Evolutionary conservation across 257 asterid genomes (phyloP), one percentile per base, ranked within the genome.

Genomic region (Anisodus tanguticus): DNA sequence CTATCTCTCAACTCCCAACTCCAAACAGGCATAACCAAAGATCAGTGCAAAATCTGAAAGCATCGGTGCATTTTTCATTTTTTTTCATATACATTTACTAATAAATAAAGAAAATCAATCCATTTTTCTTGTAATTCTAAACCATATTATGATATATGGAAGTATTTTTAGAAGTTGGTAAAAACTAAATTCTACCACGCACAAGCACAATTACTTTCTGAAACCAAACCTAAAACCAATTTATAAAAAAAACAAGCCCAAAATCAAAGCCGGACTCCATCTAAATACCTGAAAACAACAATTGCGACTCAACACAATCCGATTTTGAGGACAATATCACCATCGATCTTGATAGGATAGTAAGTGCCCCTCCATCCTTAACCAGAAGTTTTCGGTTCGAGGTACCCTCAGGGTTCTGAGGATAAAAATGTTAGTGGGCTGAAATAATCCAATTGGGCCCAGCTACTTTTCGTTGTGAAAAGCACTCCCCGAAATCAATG

Each of bases 391-490:
- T 66, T 4, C 8, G 5, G 9, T 1, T 2, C 45, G 35, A 2
- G n/a, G 35, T 31, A 31, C 35, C 35, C 35, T 31, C 35, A 31
- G 2, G 2, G 35, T 31, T 31, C 35, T 3, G 22, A 67, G 45
- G 22, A 67, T 67, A 67, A 67, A 39, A 69, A 9, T 69, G 74
- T 37, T 37, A 67, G 74, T 41, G 22, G 74, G 74, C 49, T 67
- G 49, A 67, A 69, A 69, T 69, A 69, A 69, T 69, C 2, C 39
- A 39, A 69, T 39, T 8, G 37, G 64, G 8, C 9, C 57, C 55
- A 69, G 41, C 5, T 37, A 69, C 15, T 69, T 7, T 41, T 69
- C 31, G 4, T 37, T 68, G 6, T 12, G 7, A 26, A 60, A 60
- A n/a, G 12, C 35, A 60, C 45, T 31, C 35, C 72, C 72, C 7